Conservation (phyloP, 2,329 filamentous ascomycete species). For the Podosphaera xanthii region DNA sequence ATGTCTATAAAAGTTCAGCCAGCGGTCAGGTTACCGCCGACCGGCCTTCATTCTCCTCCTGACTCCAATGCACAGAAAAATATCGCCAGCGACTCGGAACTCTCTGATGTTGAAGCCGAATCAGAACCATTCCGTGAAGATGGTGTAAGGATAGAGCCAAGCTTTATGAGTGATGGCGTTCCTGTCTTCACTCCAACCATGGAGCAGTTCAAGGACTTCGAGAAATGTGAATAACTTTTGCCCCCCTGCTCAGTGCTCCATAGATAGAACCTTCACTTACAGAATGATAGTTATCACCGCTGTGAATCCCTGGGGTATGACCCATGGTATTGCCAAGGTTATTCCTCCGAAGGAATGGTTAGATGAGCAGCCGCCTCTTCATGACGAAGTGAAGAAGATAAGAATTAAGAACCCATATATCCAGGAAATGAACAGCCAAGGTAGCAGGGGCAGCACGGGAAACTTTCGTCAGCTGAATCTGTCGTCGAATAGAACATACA, state of each 20-base stretch:
- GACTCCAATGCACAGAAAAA: conserved; percentile 38
- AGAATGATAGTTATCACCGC: conserved; percentile 31
- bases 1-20: neutral
- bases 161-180: conserved; percentile 68
- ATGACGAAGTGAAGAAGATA: conserved; percentile 75
- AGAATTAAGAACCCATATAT: conserved; percentile 92
- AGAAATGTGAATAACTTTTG: conserved; percentile 43
- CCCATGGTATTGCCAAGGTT: conserved; percentile 88
- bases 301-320: conserved; percentile 91
- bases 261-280: conserved; percentile 5
- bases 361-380: conserved; percentile 51
- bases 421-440: conserved; percentile 60
- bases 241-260: neutral
- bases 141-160: conserved; percentile 50
- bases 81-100: conserved; percentile 37
- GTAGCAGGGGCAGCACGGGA: conserved; percentile 47
- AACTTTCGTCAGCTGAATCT: conserved; percentile 96
- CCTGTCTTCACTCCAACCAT: conserved; percentile 91
- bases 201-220: conserved; percentile 82
- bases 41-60: conserved; percentile 33
- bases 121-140: neutral
- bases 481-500: conserved; percentile 87
- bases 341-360: conserved; percentile 89
- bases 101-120: conserved; percentile 45
- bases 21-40: neutral